Conservation (phyloP, 1,284 basidiomycete genomes). For the Butyriboletus appendiculatus region DNA sequence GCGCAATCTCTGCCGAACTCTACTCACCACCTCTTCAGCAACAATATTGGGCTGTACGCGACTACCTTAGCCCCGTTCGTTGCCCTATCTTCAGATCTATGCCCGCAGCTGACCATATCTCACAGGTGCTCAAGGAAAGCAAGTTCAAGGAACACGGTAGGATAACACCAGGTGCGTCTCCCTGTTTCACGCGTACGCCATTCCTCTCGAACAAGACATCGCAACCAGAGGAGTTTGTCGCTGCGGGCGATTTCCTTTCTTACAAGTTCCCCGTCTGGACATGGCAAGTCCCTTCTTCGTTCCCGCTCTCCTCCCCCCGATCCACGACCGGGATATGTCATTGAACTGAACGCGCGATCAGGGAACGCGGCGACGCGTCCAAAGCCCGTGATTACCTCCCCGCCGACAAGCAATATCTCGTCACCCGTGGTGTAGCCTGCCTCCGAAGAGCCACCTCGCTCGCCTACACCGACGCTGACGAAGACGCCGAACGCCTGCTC, state of each 20-base stretch:
- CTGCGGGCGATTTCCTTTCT: slow-evolving; percentile 90
- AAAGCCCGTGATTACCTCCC: slow-evolving; percentile 93
- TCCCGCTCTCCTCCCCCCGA: not conserved
- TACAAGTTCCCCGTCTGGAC: slow-evolving; percentile 98
- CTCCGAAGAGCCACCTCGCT: slow-evolving; percentile 88
- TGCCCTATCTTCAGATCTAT: slow-evolving; percentile 21
- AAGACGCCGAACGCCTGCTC: slow-evolving; percentile 90
- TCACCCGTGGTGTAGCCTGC: slow-evolving; percentile 92
- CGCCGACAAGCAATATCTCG: slow-evolving; percentile 93
- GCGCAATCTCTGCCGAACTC: not conserved
- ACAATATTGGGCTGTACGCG: slow-evolving; percentile 95
- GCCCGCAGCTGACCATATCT: slow-evolving; percentile 35
- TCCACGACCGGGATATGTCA: not conserved
- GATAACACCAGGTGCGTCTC: slow-evolving; percentile 84
- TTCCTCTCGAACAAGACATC: slow-evolving; percentile 18
- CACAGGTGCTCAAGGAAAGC: slow-evolving; percentile 91
- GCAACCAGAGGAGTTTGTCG: slow-evolving; percentile 87
- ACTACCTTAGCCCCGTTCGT: slow-evolving; percentile 92
- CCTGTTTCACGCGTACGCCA: slow-evolving; percentile 2
- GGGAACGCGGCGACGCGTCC: slow-evolving; percentile 87
- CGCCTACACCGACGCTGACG: slow-evolving; percentile 92
- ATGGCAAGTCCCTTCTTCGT: slow-evolving; percentile 58
- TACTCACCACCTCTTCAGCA: slow-evolving; percentile 45
- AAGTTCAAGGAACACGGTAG: slow-evolving; percentile 99
- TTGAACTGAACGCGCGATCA: slow-evolving; percentile 33